Percentiles rank a stretch among this genome's conserved stretches.
Conservation (phyloP, 2,329 filamentous ascomycete genomes). For the Talaromyces albobiverticillius region DNA sequence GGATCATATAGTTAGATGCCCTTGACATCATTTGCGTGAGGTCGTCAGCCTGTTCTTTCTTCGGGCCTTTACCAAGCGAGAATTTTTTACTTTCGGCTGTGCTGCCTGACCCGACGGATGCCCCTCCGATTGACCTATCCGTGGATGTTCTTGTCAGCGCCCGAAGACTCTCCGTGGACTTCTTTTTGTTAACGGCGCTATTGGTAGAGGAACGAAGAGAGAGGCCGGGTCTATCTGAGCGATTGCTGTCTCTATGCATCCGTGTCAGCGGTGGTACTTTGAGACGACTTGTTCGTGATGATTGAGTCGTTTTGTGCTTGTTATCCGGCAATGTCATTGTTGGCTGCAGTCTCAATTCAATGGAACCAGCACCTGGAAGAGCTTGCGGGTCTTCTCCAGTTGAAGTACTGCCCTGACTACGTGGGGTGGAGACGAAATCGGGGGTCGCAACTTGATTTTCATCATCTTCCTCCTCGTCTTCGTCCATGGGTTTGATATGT, state of each 20-base stretch:
- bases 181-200: slow-evolving; percentile 34
- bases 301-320: slow-evolving; percentile 28
- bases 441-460: slow-evolving; percentile 52
- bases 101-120: slow-evolving; percentile 25
- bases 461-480: slow-evolving; percentile 39
- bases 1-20: slow-evolving; percentile 95
- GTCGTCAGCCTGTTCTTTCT: slow-evolving; percentile 74
- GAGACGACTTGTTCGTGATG: slow-evolving; percentile 28
- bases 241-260: slow-evolving; percentile 22
- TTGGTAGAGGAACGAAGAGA: slow-evolving; percentile 19
- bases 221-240: slow-evolving; percentile 17
- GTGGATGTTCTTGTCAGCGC: slow-evolving; percentile 33
- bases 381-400: slow-evolving; percentile 50
- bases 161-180: slow-evolving; percentile 41
- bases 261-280: slow-evolving; percentile 36
- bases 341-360: slow-evolving; percentile 79
- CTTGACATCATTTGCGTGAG: slow-evolving; percentile 94
- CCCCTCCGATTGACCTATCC: slow-evolving; percentile 34
- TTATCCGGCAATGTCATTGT: slow-evolving; percentile 62
- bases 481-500: slow-evolving; percentile 49
- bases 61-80: slow-evolving; percentile 42
- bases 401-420: slow-evolving; percentile 35
- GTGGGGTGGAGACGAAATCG: slow-evolving; percentile 34
- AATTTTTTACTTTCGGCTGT: slow-evolving; percentile 47
- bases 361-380: slow-evolving; percentile 64